Evolutionary conservation across 192 early-diverging fungal genomes (phyloP).

Genomic region (Coemansia sp.): DNA sequence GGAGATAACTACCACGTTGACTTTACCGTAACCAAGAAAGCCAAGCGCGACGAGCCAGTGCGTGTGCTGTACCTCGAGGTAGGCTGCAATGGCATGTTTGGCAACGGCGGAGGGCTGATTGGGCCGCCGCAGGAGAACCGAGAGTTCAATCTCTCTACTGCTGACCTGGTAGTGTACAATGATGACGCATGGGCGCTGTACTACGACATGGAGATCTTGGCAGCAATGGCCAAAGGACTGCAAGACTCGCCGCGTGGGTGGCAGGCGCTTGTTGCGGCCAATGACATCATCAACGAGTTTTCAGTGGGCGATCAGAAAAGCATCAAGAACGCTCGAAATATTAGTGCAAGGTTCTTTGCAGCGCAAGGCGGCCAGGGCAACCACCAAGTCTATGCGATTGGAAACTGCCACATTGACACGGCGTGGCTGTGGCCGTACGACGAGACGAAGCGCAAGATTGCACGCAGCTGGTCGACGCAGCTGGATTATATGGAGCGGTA

Average conservation of each 20-base stretch:
- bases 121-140: slow-evolving; percentile 68
- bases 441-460: slow-evolving; percentile 95
- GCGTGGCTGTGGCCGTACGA: slow-evolving; percentile 98
- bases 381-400: slow-evolving; percentile 82
- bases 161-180: slow-evolving; percentile 73
- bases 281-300: slow-evolving; percentile 77
- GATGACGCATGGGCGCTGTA: slow-evolving; percentile 66
- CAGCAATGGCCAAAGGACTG: slow-evolving; percentile 69
- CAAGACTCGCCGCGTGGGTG: slow-evolving; percentile 65
- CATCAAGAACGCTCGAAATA: slow-evolving; percentile 27
- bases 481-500: slow-evolving; percentile 79
- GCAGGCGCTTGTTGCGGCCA: slow-evolving; percentile 81
- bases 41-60: slow-evolving; percentile 42
- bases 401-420: slow-evolving; percentile 91
- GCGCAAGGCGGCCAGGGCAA: slow-evolving; percentile 59
- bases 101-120: slow-evolving; percentile 49
- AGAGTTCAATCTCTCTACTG: slow-evolving; percentile 61
- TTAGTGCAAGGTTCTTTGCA: slow-evolving; percentile 67
- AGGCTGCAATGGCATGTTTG: slow-evolving; percentile 93
- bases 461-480: slow-evolving; percentile 81
- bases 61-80: slow-evolving; percentile 85
- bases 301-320: slow-evolving; percentile 40
- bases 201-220: slow-evolving; percentile 77
- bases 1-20: slow-evolving; percentile 48
- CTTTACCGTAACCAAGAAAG: slow-evolving; percentile 53